Evolutionary conservation across 2,329 filamentous ascomycete species (phyloP).

Genomic region (Chaetomium globosum): DNA sequence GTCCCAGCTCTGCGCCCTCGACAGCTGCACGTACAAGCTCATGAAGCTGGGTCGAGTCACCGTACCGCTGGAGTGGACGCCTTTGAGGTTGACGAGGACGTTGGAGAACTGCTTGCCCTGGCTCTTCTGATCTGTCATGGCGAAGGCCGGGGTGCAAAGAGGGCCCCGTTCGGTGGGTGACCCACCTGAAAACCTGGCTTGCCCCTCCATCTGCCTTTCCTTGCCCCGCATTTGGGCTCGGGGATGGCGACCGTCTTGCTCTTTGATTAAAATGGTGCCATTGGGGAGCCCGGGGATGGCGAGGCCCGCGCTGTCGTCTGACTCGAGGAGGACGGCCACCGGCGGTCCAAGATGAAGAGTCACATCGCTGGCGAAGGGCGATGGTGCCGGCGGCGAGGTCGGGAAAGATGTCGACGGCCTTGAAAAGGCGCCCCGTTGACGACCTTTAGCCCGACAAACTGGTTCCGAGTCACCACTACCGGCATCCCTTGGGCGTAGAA

Average conservation of each 20-base stretch:
- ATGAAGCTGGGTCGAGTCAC: conserved; percentile 25
- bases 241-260: conserved; percentile 18
- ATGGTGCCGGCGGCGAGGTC: conserved; percentile 1
- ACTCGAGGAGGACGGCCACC: conserved; percentile 6
- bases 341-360: conserved; percentile 6
- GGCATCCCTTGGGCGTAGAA: conserved; percentile 8
- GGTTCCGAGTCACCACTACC: conserved; percentile 4
- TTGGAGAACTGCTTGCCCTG: conserved; percentile 12
- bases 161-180: too few species aligned
- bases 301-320: conserved; percentile 2
- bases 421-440: conserved; percentile 7
- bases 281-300: conserved; percentile 15
- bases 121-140: conserved; percentile 15
- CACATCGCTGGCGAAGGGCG: conserved; percentile 9
- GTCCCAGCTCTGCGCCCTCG: conserved; percentile 17
- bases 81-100: conserved; percentile 27
- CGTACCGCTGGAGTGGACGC: conserved; percentile 13
- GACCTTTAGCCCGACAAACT: conserved; percentile 9
- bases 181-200: too few species aligned
- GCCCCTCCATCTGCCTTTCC: background rate
- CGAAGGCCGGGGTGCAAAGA: conserved; percentile 13
- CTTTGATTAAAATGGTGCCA: conserved; percentile 12
- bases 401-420: conserved; percentile 7
- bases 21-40: conserved; percentile 32
- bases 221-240: background rate